Conservation (phyloP, 2,329 filamentous ascomycete species). For the Penicillium sp. region DNA sequence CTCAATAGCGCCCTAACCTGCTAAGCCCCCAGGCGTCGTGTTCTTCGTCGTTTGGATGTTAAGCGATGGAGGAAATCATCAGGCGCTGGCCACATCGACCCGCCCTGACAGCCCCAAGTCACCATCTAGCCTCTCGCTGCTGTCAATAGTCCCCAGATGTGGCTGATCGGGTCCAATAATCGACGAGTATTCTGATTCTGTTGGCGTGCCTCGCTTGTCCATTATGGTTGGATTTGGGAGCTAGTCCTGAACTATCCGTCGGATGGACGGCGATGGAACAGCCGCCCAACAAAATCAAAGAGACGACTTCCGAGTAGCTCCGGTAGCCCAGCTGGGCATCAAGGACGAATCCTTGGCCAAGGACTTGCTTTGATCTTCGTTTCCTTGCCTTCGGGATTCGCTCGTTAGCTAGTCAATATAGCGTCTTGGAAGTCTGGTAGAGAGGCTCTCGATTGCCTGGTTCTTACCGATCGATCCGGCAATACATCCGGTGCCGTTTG, state of each 20-base stretch:
- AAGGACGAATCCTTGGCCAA: not conserved
- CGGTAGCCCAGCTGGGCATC: not conserved
- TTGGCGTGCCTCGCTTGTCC: not conserved
- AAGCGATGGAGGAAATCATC: not conserved
- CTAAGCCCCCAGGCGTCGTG: not conserved
- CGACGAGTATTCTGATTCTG: not conserved
- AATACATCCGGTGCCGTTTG: conserved; percentile 4
- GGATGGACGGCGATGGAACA: not conserved
- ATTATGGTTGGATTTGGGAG: not conserved
- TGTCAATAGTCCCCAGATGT: not conserved
- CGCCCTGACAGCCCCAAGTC: not conserved
- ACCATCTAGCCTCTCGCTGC: not conserved
- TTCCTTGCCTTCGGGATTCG: not conserved
- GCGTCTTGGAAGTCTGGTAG: not conserved
- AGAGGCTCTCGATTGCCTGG: not conserved
- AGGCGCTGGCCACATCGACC: not conserved
- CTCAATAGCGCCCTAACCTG: not conserved
- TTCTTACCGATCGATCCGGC: conserved; percentile 3
- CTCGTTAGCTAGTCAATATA: not conserved
- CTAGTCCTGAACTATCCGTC: not conserved
- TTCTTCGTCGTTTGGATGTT: not conserved
- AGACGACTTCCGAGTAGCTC: not conserved
- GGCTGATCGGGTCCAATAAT: not conserved
- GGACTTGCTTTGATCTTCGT: not conserved
- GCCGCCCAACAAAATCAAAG: not conserved